Percentiles rank a stretch among this genome's conserved stretches.
Conservation (phyloP, 345 rosid species). For the Citrus glauca region DNA sequence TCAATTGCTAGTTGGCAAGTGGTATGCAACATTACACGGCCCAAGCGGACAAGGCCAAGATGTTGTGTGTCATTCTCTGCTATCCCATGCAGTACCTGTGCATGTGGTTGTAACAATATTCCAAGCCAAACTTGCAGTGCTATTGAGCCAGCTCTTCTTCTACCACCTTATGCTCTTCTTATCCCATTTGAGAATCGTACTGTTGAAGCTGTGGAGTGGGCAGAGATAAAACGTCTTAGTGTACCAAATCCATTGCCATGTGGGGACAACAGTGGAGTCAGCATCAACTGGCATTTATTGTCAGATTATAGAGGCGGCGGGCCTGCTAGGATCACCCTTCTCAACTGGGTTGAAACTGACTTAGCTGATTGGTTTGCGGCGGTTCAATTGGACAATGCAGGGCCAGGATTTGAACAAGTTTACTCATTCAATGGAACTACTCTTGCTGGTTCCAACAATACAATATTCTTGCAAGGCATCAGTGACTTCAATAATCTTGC, state of each 20-base stretch:
- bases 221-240: conserved; percentile 38
- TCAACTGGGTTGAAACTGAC: conserved; percentile 78
- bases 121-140: conserved; percentile 59
- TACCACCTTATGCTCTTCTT: conserved; percentile 71
- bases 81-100: conserved; percentile 77
- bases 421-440: conserved; percentile 72
- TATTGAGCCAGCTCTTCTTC: conserved; percentile 59
- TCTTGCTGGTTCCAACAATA: conserved; percentile 45
- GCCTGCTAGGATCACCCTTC: conserved; percentile 77
- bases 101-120: conserved; percentile 71
- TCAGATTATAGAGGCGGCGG: conserved; percentile 74
- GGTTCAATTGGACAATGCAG: conserved; percentile 57
- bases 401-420: conserved; percentile 60
- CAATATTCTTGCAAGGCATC: conserved; percentile 72
- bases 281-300: conserved; percentile 79
- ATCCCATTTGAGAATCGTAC: conserved; percentile 84
- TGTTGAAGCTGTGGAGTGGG: conserved; percentile 52
- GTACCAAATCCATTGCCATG: conserved; percentile 80
- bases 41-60: conserved; percentile 53
- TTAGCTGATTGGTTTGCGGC: conserved; percentile 89
- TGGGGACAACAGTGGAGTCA: conserved; percentile 82
- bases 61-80: conserved; percentile 93
- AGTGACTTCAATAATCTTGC: conserved; percentile 69
- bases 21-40: conserved; percentile 78
- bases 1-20: conserved; percentile 92